These are phyloP conservation scores for Platanthera zijinensis DNA, from an alignment of 106 monocot species.

Conservation along the genomic window DNA sequence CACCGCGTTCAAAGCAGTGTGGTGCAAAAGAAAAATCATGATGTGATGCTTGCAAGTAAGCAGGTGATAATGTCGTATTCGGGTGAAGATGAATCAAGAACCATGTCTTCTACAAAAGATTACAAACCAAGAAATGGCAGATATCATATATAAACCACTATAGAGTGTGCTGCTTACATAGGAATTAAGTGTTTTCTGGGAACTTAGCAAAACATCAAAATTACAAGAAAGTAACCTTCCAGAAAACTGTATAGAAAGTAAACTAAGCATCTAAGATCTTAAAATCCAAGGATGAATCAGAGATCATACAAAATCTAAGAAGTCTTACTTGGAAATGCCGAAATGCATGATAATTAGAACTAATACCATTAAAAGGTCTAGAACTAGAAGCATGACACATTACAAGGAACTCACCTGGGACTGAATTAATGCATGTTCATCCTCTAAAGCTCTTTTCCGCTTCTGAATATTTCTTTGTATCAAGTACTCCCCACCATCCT, in stretches of 20 bases:
- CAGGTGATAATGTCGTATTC: neutral
- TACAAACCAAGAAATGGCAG: neutral
- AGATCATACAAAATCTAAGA: neutral
- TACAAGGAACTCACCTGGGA: constrained; percentile 38
- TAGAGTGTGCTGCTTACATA: neutral
- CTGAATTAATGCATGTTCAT: constrained; percentile 18
- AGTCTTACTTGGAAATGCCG: neutral
- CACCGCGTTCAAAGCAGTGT: neutral
- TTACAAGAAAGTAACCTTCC: neutral
- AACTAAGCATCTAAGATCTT: neutral
- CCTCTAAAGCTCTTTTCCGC: constrained; percentile 45
- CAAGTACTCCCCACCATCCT: constrained; percentile 74
- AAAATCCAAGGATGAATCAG: neutral
- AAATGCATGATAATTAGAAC: constrained; percentile 1
- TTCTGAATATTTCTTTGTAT: constrained; percentile 77
- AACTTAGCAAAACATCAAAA: neutral
- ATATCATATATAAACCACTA: neutral
- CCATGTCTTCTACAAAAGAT: neutral
- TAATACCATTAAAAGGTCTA: neutral
- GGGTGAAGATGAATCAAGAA: too few species aligned
- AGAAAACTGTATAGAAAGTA: neutral
- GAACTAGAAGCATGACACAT: neutral
- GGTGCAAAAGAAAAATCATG: neutral
- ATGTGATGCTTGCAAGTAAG: neutral
- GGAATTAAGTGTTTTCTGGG: neutral